These are phyloP conservation scores for Populus hybrid DNA, from an alignment of 441 rosid genomes.

Conservation along the genomic window DNA sequence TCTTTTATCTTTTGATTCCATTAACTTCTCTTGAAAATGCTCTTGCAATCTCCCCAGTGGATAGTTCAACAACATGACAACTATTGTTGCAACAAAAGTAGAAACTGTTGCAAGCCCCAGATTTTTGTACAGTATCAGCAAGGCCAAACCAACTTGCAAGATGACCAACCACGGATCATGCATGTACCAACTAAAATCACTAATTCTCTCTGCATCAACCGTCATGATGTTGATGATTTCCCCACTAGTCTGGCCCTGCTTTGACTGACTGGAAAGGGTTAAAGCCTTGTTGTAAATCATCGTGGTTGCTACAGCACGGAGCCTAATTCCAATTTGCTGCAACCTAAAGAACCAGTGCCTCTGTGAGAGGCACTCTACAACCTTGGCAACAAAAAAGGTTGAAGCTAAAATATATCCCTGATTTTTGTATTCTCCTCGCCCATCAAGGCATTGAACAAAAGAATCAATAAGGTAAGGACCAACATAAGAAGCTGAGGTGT, in stretches of 20 bases:
- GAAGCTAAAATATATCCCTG: constrained; percentile 42
- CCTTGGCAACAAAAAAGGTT: constrained; percentile 37
- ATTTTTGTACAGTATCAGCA: constrained; percentile 41
- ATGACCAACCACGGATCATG: constrained; percentile 46
- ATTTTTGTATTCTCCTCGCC: constrained; percentile 30
- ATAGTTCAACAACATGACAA: constrained; percentile 37
- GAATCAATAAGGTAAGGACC: constrained; percentile 71
- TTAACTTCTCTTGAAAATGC: constrained; percentile 48
- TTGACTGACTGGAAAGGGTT: constrained; percentile 40
- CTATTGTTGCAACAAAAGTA: constrained; percentile 32
- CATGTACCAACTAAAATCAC: constrained; percentile 40
- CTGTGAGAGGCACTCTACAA: constrained; percentile 35
- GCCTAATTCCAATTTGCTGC: constrained; percentile 37
- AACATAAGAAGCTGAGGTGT: constrained; percentile 52
- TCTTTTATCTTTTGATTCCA: constrained; percentile 56
- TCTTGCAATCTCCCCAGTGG: constrained; percentile 45
- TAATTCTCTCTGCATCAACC: constrained; percentile 54
- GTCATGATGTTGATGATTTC: constrained; percentile 56
- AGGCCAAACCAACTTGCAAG: constrained; percentile 38
- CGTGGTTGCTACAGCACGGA: constrained; percentile 30
- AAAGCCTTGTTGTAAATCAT: constrained; percentile 46
- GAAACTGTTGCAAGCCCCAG: constrained; percentile 49
- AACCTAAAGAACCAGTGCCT: constrained; percentile 11
- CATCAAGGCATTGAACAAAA: constrained; percentile 67
- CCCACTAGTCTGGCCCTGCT: constrained; percentile 44